Evolutionary conservation across 352 stramenopile genomes (phyloP).

Genomic region (Pythium biforme): DNA sequence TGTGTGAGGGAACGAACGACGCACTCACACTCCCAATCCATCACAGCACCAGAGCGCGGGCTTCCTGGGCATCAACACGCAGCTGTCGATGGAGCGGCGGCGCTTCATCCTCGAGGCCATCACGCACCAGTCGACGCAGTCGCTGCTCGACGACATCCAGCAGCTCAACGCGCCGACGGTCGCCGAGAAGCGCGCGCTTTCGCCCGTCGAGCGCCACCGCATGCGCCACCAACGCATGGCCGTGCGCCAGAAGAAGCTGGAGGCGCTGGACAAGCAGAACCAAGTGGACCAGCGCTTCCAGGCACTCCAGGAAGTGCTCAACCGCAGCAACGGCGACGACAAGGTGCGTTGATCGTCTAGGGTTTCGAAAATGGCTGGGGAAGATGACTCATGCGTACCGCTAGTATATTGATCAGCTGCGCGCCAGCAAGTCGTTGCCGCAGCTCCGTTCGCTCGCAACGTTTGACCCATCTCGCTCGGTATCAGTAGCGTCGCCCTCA

Average conservation of each 20-base stretch:
- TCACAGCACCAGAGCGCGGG: conserved; percentile 64
- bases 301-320: conserved; percentile 38
- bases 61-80: conserved; percentile 75
- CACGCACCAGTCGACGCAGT: conserved; percentile 48
- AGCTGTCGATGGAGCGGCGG: conserved; percentile 70
- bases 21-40: not conserved
- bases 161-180: conserved; percentile 32
- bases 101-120: conserved; percentile 76
- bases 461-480: not conserved
- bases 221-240: conserved; percentile 28
- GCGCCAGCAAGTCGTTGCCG: conserved; percentile 15
- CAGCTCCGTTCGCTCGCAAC: not conserved
- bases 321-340: conserved; percentile 8
- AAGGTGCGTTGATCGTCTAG: conserved; percentile 3
- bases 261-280: conserved; percentile 44
- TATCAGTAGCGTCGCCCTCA: not conserved
- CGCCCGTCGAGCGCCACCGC: not conserved
- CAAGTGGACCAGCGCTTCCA: conserved; percentile 62
- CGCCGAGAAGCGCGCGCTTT: conserved; percentile 25
- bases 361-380: not conserved
- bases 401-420: not conserved
- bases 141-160: conserved; percentile 53
- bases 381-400: not conserved
- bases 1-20: too few species aligned
- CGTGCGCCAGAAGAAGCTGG: conserved; percentile 49